Percentiles rank a stretch among this genome's conserved stretches.
Conservation (phyloP, 305 asterid genomes). For the Solanum hybrid region DNA sequence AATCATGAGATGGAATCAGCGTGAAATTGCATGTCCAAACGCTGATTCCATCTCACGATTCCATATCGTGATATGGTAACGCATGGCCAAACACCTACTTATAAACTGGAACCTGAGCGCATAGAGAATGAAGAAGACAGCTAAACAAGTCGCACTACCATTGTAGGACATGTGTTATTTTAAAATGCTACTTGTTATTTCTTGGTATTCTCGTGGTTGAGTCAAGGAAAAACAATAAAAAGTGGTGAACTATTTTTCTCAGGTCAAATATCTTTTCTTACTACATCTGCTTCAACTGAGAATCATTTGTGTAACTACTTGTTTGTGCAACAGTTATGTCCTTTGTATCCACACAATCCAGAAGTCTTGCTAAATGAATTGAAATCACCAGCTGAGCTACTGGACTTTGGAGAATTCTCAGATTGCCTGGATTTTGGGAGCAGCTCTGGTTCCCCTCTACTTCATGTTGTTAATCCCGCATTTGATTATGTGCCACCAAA, state of each 20-base stretch:
- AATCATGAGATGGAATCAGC: too few relatives aligned
- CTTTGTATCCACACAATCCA: slow-evolving; percentile 95
- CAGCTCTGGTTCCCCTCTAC: slow-evolving; percentile 77
- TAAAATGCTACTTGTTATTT: neutral
- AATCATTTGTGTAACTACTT: slow-evolving; percentile 13
- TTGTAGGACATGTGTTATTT: neutral
- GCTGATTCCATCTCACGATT: too few relatives aligned
- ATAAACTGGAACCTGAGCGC: neutral
- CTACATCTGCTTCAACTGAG: slow-evolving; percentile 12
- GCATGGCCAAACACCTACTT: too few relatives aligned
- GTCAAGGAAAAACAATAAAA: neutral
- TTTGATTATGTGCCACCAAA: slow-evolving; percentile 94
- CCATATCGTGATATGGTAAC: too few relatives aligned
- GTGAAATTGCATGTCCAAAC: too few relatives aligned
- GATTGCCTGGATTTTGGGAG: slow-evolving; percentile 81
- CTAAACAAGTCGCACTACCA: neutral
- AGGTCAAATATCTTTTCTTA: neutral
- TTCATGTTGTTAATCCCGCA: slow-evolving; percentile 90
- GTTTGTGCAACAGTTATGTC: slow-evolving; percentile 54
- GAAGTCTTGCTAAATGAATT: slow-evolving; percentile 87
- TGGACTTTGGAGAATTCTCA: slow-evolving; percentile 93
- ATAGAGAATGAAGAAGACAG: neutral
- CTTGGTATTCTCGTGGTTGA: neutral
- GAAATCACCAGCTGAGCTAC: slow-evolving; percentile 93
- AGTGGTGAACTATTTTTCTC: neutral